phyloP scores from a whole-genome alignment of 2,329 filamentous ascomycete species.

The Niveomyces coronatus region DNA sequence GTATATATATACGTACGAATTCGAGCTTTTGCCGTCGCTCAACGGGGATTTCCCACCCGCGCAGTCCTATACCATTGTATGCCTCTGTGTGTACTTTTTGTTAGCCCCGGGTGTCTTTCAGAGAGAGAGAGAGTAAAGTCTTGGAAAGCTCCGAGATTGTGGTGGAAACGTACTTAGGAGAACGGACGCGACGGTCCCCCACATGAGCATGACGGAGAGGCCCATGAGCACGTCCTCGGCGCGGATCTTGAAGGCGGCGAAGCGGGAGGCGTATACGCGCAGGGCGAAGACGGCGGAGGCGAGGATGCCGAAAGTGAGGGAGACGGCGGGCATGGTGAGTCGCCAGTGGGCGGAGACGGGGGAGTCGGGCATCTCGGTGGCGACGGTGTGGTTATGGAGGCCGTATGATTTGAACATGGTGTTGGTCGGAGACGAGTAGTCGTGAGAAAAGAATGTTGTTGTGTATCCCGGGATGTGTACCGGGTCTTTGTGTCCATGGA shows the following conservation, averaged over 20 bases:
- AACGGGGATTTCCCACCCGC: background rate
- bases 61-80: slow-evolving; percentile 7
- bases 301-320: slow-evolving; percentile 6
- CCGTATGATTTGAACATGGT: background rate
- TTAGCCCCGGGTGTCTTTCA: too few relatives aligned
- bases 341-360: background rate
- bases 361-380: slow-evolving; percentile 2
- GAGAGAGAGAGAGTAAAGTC: background rate
- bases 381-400: slow-evolving; percentile 1
- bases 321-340: slow-evolving; percentile 1
- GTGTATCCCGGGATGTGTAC: background rate
- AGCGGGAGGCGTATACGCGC: slow-evolving; percentile 3
- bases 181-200: slow-evolving; percentile 6
- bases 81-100: too few relatives aligned
- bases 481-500: too few relatives aligned
- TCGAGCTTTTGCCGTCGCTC: background rate
- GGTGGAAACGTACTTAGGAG: slow-evolving; percentile 5
- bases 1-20: background rate
- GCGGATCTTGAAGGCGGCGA: slow-evolving; percentile 4
- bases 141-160: too few relatives aligned
- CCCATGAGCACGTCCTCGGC: slow-evolving; percentile 8
- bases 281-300: slow-evolving; percentile 3
- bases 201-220: slow-evolving; percentile 8
- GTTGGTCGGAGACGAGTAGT: background rate
- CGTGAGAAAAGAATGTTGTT: too few relatives aligned